Base-by-base conservation (phyloP, 352 stramenopile species). In the Pythium pyrilobum region DNA sequence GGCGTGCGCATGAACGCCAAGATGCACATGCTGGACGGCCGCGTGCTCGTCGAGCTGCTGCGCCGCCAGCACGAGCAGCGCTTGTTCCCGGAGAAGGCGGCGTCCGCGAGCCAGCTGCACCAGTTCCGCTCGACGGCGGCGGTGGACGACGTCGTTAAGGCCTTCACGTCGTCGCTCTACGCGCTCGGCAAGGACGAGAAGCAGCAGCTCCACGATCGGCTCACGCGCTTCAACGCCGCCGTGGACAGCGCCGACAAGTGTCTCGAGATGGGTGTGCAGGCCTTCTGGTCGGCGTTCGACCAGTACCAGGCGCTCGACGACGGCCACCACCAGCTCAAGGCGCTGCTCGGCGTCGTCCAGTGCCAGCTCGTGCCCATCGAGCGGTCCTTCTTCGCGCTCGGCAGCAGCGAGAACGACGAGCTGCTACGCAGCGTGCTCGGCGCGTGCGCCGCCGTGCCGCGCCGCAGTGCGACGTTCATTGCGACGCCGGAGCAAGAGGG, bases 261-360 rank as follows among this genome's bases (percentile, higher is more conserved):
- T 8, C 49, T 83, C 27, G 77, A 87, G 38, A 66, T 81, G 24
- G 73, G 72, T 13, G 62, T 76, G 23, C 71, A 85, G 31, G 56
- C 74, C 9, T 85, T 74, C 42, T 90, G 80, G 69, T 67, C 66
- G 10, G 74, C 81, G 2, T 87, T 86, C 44, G 84, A 92, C 42
- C 59, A 81, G 20, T 95, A 85, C 54, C 63, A 79, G 11, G 52
- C 77, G 23, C 56, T 95, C 4, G 81, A 92, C 24, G 81, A 95
- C 51, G 64, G 59, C 13, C 44, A 86, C 24, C 79, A 87, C 25
- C 76, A 95, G 41, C 65, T 92, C 16, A 95, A 92, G 56, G 62
- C 82, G 4, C 55, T 92, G 10, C 68, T 95, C 9, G 75, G 76
- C 20, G 68, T 92, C 12, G 66, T 95, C 24, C 66, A 71, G 6